Evolutionary conservation across 306 rosid species (phyloP).

Genomic region (Citrullus colocynthis): DNA sequence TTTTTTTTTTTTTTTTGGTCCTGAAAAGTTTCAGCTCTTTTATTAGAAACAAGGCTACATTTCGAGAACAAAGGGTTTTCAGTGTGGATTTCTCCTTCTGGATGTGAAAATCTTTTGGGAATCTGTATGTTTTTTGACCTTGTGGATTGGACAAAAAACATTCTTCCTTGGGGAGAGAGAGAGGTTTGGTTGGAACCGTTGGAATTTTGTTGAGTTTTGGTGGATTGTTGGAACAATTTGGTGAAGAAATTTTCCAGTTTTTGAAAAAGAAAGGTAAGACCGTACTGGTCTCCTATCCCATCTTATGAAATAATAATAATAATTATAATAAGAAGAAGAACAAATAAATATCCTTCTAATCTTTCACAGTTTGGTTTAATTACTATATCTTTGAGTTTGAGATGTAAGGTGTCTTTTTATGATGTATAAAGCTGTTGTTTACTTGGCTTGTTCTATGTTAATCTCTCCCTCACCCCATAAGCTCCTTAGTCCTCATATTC

Average conservation of each 20-base stretch:
- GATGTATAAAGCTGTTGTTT: too few relatives aligned
- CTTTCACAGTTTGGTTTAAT: not conserved
- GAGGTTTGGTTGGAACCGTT: slow-evolving; percentile 1
- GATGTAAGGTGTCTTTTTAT: too few relatives aligned
- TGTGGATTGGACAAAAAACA: not conserved
- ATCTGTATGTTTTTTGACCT: not conserved
- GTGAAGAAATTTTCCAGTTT: not conserved
- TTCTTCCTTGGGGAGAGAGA: not conserved
- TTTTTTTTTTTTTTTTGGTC: not conserved
- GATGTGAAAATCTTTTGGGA: not conserved
- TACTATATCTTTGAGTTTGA: too few relatives aligned
- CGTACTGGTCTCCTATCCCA: not conserved
- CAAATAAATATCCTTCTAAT: not conserved
- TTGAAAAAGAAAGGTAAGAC: not conserved
- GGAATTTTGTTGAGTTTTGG: slow-evolving; percentile 6
- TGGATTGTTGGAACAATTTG: not conserved
- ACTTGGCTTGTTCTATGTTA: not conserved
- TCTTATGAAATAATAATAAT: not conserved
- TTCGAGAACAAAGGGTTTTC: not conserved
- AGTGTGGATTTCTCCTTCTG: not conserved
- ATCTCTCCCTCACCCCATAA: too few relatives aligned
- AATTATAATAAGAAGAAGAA: not conserved
- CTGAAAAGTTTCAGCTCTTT: not conserved
- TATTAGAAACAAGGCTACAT: not conserved
- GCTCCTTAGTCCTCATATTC: too few relatives aligned